Evolutionary conservation across 768 basidiomycete genomes (phyloP), one percentile per base, ranked within the genome.

Genomic region (Pleurotus platypus): DNA sequence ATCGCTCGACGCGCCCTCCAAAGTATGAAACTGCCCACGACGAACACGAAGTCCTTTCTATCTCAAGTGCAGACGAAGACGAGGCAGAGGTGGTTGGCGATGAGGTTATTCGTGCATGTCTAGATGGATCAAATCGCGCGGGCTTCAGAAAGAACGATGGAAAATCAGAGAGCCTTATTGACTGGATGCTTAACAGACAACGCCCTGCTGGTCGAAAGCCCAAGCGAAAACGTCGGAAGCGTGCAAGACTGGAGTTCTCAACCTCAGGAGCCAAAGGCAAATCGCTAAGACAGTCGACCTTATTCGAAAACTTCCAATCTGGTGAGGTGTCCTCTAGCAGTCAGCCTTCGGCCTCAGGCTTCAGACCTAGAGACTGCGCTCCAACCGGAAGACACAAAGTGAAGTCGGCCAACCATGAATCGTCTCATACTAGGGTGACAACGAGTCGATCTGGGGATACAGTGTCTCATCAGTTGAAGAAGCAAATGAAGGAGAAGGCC

Each of bases 131-230:
- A 13, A 26, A 57, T 35, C 39, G 27, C 39, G 38, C 56, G 15
- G 30, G 56, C 51, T 54, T 35, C 11, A 40, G 35, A 49, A 18
- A 35, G 38, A 12, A 35, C 30, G 37, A 47, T 15, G 24, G 26
- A 18, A 40, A 26, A 50, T 38, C 74, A 60, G 77, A 65, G 66
- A 82, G 75, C 63, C 66, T 87, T 51, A 87, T 90, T 47, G 85
- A 90, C 61, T 83, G 82, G 66, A 90, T 90, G 88, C 63, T 90
- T 48, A 72, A 74, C 12, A 74, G 79, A 47, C 77, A 78, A 2
- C 69, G 71, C 18, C 64, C 60, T 55, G 63, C 73, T 3, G 67
- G 69, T 13, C 56, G 58, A 59, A 67, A 61, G 56, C 55, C 37
- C 5, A 66, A 54, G 40, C 6, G 62, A 65, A 55, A 57, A 39